phyloP scores from a whole-genome alignment of 139 green algal species.

The Picochlorum sp. region DNA sequence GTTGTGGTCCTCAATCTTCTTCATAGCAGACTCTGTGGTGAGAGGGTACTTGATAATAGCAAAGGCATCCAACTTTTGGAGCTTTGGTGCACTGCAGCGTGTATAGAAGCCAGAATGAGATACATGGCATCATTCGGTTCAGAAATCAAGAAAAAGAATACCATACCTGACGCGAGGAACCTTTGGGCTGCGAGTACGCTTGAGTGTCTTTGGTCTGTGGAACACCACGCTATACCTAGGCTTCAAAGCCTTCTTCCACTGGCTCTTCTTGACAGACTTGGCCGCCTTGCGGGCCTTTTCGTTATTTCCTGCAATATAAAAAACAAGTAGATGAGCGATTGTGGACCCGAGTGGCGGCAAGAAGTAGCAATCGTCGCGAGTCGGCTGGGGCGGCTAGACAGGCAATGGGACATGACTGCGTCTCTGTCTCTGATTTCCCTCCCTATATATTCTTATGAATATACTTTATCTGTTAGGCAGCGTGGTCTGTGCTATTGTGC shows the following conservation, averaged over 20 bases:
- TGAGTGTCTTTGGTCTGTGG: constrained; percentile 90
- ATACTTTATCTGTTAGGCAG: too few relatives aligned
- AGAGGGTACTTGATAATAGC: constrained; percentile 92
- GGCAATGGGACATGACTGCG: too few relatives aligned
- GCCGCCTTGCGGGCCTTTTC: constrained; percentile 63
- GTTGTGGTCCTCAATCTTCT: constrained; percentile 99
- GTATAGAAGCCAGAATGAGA: background rate
- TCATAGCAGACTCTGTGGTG: constrained; percentile 99
- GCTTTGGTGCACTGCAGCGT: constrained; percentile 47
- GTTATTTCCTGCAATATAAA: constrained; percentile 15
- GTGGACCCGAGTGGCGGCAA: too few relatives aligned
- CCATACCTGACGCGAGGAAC: constrained; percentile 64
- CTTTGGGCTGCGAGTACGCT: constrained; percentile 71
- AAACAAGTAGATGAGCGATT: too few relatives aligned
- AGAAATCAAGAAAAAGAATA: background rate
- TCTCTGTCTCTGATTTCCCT: too few relatives aligned
- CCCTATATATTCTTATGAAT: too few relatives aligned
- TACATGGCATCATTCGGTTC: too few relatives aligned
- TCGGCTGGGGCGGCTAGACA: too few relatives aligned
- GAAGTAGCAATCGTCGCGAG: too few relatives aligned
- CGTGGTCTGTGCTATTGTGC: too few relatives aligned
- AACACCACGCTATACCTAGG: constrained; percentile 71
- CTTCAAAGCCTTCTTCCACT: constrained; percentile 69
- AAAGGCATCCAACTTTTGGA: constrained; percentile 74
- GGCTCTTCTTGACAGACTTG: constrained; percentile 91